Base-by-base conservation (phyloP, 2,329 filamentous ascomycete genomes). In the Aspergillus quadrilineatus region DNA sequence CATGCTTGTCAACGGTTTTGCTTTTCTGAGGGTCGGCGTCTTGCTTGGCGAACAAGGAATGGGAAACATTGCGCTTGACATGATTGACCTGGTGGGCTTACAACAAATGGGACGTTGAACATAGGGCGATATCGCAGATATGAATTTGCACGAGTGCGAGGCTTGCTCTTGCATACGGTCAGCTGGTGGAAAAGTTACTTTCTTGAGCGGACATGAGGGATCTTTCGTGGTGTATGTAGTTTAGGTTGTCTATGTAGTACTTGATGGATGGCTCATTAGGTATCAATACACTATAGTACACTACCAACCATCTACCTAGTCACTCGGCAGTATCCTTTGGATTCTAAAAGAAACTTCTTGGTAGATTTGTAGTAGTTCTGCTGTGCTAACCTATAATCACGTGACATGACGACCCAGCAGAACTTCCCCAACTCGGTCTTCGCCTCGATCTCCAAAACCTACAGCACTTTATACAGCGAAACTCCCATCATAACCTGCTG, bases 91-190 rank as follows among this genome's bases (percentile, higher is more conserved):
- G 46, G 39, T 42, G 26, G 57, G 55, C 50, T 61, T 63, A 55
- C 58, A 60, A 60, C 58, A 60, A 60, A 59, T 56, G 61, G 52
- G 61, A 60, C 59, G 61, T 60, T 65, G 62, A 56, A 63, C 63
- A 67, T 64, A 62, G 56, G 56, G 60, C 60, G 50, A 61, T 49
- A 61, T 46, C 58, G 61, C 56, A 63, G 61, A 64, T 61, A 63
- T 50, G 54, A 52, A 58, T 58, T 55, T 54, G 57, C 54, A 56
- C 52, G 52, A 60, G 59, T 58, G 56, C 58, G 61, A 58, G 55
- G 58, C 58, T 60, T 60, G 60, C 55, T 22, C 17, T 42, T 42
- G 39, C 39, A 42, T 22, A 64, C 64, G 65, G 58, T 58, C 50
- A 55, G 48, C 53, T 37, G 36, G 61, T 47, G 55, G 51, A 60